Percentiles rank a stretch among this genome's conserved stretches.
phyloP scores from a whole-genome alignment of 2,329 filamentous ascomycete genomes.

The Microdochium nivale region DNA sequence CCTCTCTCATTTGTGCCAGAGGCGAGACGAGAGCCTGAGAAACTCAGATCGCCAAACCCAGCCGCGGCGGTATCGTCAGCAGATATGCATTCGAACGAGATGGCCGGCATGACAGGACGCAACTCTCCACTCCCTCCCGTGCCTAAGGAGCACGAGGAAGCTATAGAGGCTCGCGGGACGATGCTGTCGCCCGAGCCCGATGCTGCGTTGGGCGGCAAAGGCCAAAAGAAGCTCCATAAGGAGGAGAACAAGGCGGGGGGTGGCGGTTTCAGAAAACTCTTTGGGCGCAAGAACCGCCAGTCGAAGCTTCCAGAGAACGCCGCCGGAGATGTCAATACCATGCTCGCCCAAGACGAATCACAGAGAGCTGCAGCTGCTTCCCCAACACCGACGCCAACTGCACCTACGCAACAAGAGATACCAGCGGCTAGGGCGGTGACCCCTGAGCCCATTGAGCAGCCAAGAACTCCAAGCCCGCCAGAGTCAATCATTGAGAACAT shows the following conservation, averaged over 20 bases:
- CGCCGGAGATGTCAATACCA: slow-evolving; percentile 39
- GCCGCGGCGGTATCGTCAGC: neutral
- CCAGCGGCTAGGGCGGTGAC: slow-evolving; percentile 14
- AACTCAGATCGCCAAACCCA: neutral
- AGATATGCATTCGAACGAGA: neutral
- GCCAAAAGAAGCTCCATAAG: slow-evolving; percentile 47
- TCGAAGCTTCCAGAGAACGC: slow-evolving; percentile 50
- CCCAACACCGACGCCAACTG: slow-evolving; percentile 10
- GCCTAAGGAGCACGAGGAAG: slow-evolving; percentile 25
- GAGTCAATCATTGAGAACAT: slow-evolving; percentile 9
- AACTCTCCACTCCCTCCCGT: slow-evolving; percentile 30
- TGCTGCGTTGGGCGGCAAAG: slow-evolving; percentile 36
- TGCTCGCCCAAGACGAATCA: slow-evolving; percentile 32
- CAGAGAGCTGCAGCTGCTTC: slow-evolving; percentile 16
- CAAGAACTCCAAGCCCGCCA: slow-evolving; percentile 17
- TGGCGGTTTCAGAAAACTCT: slow-evolving; percentile 55
- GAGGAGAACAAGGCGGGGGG: slow-evolving; percentile 26
- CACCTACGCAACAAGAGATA: slow-evolving; percentile 3
- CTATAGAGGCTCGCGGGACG: slow-evolving; percentile 25
- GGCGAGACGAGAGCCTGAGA: neutral
- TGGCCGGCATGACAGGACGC: slow-evolving; percentile 16
- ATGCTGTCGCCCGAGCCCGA: slow-evolving; percentile 30
- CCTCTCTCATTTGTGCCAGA: slow-evolving; percentile 7
- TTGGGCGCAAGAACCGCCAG: slow-evolving; percentile 52
- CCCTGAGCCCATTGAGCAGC: slow-evolving; percentile 13